These are phyloP conservation scores for Debaryomyces castellii DNA, from an alignment of 805 yeast species.

Conservation along the genomic window DNA sequence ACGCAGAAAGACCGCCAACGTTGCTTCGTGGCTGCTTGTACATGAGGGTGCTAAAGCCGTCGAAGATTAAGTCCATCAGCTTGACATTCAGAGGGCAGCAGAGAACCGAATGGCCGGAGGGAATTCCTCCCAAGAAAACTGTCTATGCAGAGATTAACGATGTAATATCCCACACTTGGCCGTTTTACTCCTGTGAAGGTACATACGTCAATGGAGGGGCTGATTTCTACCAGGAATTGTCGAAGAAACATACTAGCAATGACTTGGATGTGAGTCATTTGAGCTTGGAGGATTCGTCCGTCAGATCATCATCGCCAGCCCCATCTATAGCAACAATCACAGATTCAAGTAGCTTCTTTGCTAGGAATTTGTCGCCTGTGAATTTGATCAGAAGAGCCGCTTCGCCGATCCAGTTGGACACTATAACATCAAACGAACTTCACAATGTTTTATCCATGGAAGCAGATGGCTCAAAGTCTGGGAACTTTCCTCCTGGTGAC, in stretches of 20 bases:
- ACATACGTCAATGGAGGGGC: slow-evolving; percentile 43
- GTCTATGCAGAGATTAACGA: slow-evolving; percentile 65
- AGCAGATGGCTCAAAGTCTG: slow-evolving; percentile 20
- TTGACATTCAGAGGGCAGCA: slow-evolving; percentile 66
- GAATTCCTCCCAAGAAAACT: slow-evolving; percentile 85
- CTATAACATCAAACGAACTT: slow-evolving; percentile 24
- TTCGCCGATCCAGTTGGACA: slow-evolving; percentile 20
- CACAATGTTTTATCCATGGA: slow-evolving; percentile 20
- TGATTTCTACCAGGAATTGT: slow-evolving; percentile 38
- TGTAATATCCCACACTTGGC: slow-evolving; percentile 84
- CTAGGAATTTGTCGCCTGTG: slow-evolving; percentile 25
- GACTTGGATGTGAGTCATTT: slow-evolving; percentile 36
- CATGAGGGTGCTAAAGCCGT: slow-evolving; percentile 66
- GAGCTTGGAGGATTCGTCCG: slow-evolving; percentile 28
- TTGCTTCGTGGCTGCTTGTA: slow-evolving; percentile 78
- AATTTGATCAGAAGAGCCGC: slow-evolving; percentile 25
- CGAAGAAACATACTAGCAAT: slow-evolving; percentile 5
- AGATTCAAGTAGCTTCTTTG: slow-evolving; percentile 20
- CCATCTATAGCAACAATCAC: not conserved
- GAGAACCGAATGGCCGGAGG: slow-evolving; percentile 96
- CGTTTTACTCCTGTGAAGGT: slow-evolving; percentile 54
- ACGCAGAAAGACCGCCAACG: slow-evolving; percentile 67
- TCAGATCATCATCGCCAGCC: slow-evolving; percentile 15
- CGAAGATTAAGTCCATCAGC: slow-evolving; percentile 63
- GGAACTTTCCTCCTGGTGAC: slow-evolving; percentile 76